Evolutionary conservation across 306 rosid genomes (phyloP).

Genomic region (Lotus japonicus): DNA sequence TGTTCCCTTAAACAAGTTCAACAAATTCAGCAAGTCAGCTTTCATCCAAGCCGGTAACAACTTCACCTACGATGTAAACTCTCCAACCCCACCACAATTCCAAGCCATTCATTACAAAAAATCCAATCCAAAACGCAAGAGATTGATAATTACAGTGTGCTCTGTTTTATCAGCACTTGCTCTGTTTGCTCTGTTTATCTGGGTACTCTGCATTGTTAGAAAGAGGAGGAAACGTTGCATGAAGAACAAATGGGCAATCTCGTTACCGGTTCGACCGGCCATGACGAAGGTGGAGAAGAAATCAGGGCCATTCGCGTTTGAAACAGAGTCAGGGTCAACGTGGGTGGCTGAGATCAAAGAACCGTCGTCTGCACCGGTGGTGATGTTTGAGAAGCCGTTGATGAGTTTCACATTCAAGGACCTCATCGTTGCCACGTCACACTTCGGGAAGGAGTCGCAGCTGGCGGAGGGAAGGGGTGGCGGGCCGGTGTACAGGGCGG

Average conservation of each 20-base stretch:
- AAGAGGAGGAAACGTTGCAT: conserved; percentile 25
- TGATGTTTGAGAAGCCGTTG: conserved; percentile 95
- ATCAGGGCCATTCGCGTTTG: conserved; percentile 87
- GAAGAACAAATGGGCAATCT: conserved; percentile 78
- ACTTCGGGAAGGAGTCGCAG: conserved; percentile 82
- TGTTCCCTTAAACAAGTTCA: conserved; percentile 5
- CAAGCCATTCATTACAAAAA: neutral
- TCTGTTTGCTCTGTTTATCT: conserved; percentile 17
- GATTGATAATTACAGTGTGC: conserved; percentile 27
- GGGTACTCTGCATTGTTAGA: neutral
- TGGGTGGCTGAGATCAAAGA: conserved; percentile 83
- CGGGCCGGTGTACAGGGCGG: conserved; percentile 85
- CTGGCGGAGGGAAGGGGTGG: conserved; percentile 65
- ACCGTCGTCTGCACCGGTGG: conserved; percentile 74
- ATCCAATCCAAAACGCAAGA: conserved; percentile 24
- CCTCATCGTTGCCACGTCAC: conserved; percentile 82
- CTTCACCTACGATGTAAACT: conserved; percentile 24
- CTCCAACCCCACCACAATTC: neutral
- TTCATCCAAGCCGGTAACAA: conserved; percentile 50
- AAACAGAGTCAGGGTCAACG: conserved; percentile 70
- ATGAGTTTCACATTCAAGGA: conserved; percentile 74
- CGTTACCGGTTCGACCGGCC: conserved; percentile 44
- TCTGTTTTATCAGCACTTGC: conserved; percentile 23
- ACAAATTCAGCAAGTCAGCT: conserved; percentile 39
- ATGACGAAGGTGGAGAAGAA: conserved; percentile 52